These are phyloP conservation scores for Taiozyma sp. DNA, from an alignment of 1,139 yeast genomes.

Conservation along the genomic window DNA sequence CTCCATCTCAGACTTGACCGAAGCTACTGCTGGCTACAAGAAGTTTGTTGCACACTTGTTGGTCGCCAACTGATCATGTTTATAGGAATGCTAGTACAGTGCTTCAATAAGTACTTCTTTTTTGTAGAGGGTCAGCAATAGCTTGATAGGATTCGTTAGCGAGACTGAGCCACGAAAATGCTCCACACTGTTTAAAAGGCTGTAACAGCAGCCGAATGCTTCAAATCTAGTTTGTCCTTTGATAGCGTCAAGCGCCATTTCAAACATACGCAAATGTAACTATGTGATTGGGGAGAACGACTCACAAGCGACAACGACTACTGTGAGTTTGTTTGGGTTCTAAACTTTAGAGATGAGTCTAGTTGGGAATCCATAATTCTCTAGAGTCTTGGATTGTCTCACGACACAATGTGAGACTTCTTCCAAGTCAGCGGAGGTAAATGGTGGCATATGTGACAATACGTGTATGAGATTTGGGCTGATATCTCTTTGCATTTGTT, in stretches of 20 bases:
- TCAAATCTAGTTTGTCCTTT: conserved; percentile 90
- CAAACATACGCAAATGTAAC: conserved; percentile 93
- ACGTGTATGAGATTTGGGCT: no score
- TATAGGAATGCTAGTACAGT: background rate
- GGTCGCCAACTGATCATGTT: background rate
- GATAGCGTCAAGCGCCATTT: conserved; percentile 96
- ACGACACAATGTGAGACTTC: conserved; percentile 94
- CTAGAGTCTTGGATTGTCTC: conserved; percentile 71
- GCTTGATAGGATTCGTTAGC: no score
- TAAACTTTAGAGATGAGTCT: conserved; percentile 66
- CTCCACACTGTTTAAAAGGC: conserved; percentile 35
- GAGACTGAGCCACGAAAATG: no score
- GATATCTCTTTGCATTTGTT: no score
- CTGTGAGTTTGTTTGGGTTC: conserved; percentile 77
- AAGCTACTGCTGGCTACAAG: conserved; percentile 54
- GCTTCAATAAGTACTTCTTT: background rate
- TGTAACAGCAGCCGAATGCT: conserved; percentile 92
- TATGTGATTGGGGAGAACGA: conserved; percentile 95
- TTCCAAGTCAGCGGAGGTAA: conserved; percentile 71
- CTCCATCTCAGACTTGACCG: conserved; percentile 41
- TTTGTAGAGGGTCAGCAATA: background rate
- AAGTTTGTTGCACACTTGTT: conserved; percentile 32
- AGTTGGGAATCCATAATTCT: conserved; percentile 74
- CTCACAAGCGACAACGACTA: conserved; percentile 96
- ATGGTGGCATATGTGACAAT: no score